Percentiles rank a stretch among this genome's conserved stretches.
phyloP scores from a whole-genome alignment of 257 asterid genomes.

The Solanum pimpinellifolium region DNA sequence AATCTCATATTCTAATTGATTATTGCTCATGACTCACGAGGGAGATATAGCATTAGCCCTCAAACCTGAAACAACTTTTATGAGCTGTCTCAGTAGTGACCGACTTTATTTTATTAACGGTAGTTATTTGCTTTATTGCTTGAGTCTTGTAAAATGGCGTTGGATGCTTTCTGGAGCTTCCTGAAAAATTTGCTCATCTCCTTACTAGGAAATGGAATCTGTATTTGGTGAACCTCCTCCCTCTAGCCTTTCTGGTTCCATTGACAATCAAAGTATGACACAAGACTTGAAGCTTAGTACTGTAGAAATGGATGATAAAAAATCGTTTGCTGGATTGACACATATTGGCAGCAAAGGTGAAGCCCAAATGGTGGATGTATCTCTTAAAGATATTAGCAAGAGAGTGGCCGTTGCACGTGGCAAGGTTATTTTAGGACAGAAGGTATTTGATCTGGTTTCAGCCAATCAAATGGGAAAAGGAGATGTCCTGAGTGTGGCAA shows the following conservation, averaged over 20 bases:
- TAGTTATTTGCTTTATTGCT: neutral
- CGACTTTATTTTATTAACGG: too few relatives aligned
- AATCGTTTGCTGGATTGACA: slow-evolving; percentile 26
- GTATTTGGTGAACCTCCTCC: slow-evolving; percentile 76
- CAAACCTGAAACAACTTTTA: neutral
- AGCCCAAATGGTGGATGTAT: slow-evolving; percentile 77
- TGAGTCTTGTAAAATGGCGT: neutral
- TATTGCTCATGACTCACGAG: neutral
- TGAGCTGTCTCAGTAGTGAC: neutral
- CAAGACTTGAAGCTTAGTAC: slow-evolving; percentile 17
- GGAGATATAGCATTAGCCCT: neutral
- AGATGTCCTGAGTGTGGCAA: slow-evolving; percentile 76
- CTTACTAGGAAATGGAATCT: slow-evolving; percentile 71
- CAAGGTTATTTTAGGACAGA: slow-evolving; percentile 56
- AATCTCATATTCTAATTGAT: neutral
- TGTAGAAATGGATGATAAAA: neutral
- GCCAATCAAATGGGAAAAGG: slow-evolving; percentile 71
- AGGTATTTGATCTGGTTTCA: slow-evolving; percentile 64
- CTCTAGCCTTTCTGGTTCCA: slow-evolving; percentile 32
- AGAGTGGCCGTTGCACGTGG: slow-evolving; percentile 71
- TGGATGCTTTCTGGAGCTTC: neutral
- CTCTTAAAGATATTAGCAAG: slow-evolving; percentile 47
- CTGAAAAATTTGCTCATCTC: neutral
- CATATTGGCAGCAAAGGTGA: slow-evolving; percentile 58
- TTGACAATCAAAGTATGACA: slow-evolving; percentile 15